These are phyloP conservation scores for Setomelanomma holmii DNA, from an alignment of 2,329 filamentous ascomycete genomes.

Conservation along the genomic window DNA sequence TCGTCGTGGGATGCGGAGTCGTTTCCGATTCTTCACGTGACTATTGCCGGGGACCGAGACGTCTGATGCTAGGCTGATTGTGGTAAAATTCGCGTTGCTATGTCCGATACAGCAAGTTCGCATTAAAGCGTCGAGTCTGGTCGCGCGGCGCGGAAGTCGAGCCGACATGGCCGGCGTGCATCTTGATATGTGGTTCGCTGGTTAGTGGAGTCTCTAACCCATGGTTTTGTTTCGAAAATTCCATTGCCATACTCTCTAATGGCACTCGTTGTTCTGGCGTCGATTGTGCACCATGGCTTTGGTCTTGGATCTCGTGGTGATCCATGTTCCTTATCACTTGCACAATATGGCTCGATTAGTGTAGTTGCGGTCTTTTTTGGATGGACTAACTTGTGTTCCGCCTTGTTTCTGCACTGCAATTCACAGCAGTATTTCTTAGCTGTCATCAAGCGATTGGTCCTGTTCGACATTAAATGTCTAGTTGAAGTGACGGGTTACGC, in stretches of 20 bases:
- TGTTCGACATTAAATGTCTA: background rate
- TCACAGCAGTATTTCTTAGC: background rate
- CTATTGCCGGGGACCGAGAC: background rate
- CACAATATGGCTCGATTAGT: background rate
- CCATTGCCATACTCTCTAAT: background rate
- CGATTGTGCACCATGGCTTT: background rate
- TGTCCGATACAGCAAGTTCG: background rate
- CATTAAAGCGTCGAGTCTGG: background rate
- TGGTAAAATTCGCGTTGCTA: background rate
- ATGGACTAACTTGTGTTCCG: background rate
- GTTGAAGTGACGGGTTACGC: slow-evolving; percentile 2
- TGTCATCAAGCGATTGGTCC: background rate
- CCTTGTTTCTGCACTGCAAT: background rate
- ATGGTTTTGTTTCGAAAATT: background rate
- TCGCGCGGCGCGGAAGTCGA: background rate
- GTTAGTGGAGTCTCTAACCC: background rate
- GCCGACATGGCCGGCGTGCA: background rate
- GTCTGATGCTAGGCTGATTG: background rate
- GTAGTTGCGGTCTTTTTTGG: background rate
- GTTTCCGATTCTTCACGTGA: background rate
- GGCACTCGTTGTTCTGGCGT: background rate
- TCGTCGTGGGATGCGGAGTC: background rate
- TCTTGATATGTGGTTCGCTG: background rate
- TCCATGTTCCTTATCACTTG: background rate
- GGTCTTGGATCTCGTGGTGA: background rate